Conservation (phyloP, 2,329 filamentous ascomycete genomes). For the Mycogone perniciosa region DNA sequence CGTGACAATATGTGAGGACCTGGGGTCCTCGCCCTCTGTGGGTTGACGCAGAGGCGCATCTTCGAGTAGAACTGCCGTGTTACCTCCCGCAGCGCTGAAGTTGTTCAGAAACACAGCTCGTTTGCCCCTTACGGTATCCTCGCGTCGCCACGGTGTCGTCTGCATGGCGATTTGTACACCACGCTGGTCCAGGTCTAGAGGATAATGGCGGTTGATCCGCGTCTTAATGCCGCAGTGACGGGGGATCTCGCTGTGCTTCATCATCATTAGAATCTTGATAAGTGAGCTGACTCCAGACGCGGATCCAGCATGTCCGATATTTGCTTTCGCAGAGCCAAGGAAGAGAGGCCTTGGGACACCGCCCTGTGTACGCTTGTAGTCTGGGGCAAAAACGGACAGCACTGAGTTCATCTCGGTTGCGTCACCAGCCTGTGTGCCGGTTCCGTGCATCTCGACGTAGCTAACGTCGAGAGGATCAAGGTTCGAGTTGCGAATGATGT, state of each 20-base stretch:
- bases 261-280: conserved; percentile 59
- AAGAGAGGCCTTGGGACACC: conserved; percentile 45
- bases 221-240: conserved; percentile 61
- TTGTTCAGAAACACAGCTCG: conserved; percentile 55
- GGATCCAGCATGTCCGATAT: conserved; percentile 59
- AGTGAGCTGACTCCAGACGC: conserved; percentile 57
- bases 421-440: conserved; percentile 82
- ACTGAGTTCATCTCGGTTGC: conserved; percentile 78
- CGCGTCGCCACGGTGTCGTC: conserved; percentile 39
- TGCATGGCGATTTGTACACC: conserved; percentile 52
- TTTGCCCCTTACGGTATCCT: conserved; percentile 36
- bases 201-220: conserved; percentile 52
- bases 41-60: conserved; percentile 33
- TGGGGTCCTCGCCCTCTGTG: not conserved
- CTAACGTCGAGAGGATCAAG: conserved; percentile 70
- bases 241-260: conserved; percentile 55
- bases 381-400: conserved; percentile 43
- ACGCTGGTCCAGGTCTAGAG: conserved; percentile 45
- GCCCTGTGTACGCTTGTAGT: conserved; percentile 50
- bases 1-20: conserved; percentile 1
- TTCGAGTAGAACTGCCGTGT: conserved; percentile 60
- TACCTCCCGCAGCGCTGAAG: conserved; percentile 66
- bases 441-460: conserved; percentile 90
- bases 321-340: conserved; percentile 59
- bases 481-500: conserved; percentile 63